Conservation (phyloP, 2,329 filamentous ascomycete genomes). For the Colletotrichum graminicola region DNA sequence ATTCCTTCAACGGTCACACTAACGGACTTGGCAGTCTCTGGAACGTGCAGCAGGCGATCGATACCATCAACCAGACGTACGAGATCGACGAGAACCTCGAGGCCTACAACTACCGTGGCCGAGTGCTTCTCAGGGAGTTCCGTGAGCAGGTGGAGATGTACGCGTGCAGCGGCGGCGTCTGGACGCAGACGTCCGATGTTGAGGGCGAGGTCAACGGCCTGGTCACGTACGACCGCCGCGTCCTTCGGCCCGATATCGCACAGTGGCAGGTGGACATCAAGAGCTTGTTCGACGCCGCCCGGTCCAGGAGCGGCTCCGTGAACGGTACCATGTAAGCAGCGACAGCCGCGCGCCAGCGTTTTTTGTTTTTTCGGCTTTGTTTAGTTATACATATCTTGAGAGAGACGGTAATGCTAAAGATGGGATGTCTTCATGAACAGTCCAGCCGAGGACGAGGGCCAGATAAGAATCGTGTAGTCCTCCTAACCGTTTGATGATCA, state of each 20-base stretch:
- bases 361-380: not conserved
- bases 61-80: conserved; percentile 74
- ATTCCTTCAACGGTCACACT: not conserved
- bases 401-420: conserved; percentile 36
- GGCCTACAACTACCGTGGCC: conserved; percentile 75
- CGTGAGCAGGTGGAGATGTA: conserved; percentile 70
- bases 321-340: conserved; percentile 36
- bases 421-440: conserved; percentile 25
- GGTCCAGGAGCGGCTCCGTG: conserved; percentile 40
- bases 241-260: conserved; percentile 66
- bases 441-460: conserved; percentile 33
- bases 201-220: conserved; percentile 81
- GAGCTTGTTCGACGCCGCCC: conserved; percentile 69
- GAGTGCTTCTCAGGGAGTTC: conserved; percentile 70
- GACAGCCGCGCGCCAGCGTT: not conserved
- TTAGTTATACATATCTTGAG: not conserved
- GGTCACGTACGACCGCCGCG: conserved; percentile 74
- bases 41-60: conserved; percentile 71
- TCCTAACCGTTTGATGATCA: conserved; percentile 23
- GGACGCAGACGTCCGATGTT: conserved; percentile 81
- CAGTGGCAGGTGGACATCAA: conserved; percentile 73
- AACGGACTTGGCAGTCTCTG: conserved; percentile 62
- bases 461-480: conserved; percentile 29
- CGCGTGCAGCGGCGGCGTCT: conserved; percentile 75
- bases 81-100: conserved; percentile 71